Evolutionary conservation across 2,329 filamentous ascomycete species (phyloP), one percentile per base, ranked within the genome.

Genomic region (Elsinoe fawcettii): DNA sequence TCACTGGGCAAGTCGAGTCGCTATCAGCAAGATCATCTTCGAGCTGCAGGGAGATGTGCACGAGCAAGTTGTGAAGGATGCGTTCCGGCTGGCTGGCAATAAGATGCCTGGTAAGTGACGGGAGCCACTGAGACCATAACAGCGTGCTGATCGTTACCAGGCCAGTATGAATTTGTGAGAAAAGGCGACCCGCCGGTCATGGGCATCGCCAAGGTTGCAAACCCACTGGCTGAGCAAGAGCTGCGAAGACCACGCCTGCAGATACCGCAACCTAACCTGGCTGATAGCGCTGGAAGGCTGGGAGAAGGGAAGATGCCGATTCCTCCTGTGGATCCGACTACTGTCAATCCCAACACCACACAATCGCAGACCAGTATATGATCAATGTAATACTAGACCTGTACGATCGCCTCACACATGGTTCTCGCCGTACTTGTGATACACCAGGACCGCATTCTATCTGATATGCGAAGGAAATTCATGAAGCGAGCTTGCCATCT

Each of bases 41-140:
- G 93, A 99, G 74, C 75, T 99, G 64, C 90, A 90, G 73, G 93
- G 93, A 46, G 83, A 90, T 65, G 69, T 97, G 62, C 93, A 99
- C 80, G 93, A 99, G 77, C 88, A 96, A 75, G 84, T 99, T 63
- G 91, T 88, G 20, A 83, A 85, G 64, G 93, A 99, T 77, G 93
- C 93, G 30, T 95, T 99, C 75, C 82, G 93, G 62, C 75, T 99
- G 70, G 93, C 93, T 14, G 93, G 89, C 41, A 90, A 95, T 74
- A 99, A 99, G 77, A 77, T 99, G 72, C 93, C 93, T 53, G 90
- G 89, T 90, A 75, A 71, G 43, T n/a, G 23, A 9, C 14, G n/a
- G n/a, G 27, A 30, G 32, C 11, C 25, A 36, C n/a, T 18, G 18
- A 75, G 54, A 25, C 2, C 16, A 18, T 6, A 14, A 37, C 4